These are phyloP conservation scores for Erodium chrysanthum DNA, from an alignment of 441 rosid genomes.

Conservation along the genomic window DNA sequence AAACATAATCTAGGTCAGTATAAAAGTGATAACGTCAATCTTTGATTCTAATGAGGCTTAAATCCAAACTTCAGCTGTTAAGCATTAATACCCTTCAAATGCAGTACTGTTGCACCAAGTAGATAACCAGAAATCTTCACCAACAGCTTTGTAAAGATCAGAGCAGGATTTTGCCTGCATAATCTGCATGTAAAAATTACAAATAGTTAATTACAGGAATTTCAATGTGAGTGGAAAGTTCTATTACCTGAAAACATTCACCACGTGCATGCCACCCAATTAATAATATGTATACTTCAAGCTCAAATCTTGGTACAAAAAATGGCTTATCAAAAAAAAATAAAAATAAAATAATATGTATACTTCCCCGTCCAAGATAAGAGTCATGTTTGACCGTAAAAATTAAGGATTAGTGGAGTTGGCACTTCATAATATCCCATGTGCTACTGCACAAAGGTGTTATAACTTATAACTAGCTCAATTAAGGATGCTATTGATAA, in stretches of 20 bases:
- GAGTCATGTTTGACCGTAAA: background rate
- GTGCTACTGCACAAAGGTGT: background rate
- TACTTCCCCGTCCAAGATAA: background rate
- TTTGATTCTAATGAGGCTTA: background rate
- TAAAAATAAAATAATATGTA: too few species aligned
- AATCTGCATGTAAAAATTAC: conserved; percentile 41
- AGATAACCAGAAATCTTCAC: conserved; percentile 96
- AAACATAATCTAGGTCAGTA: conserved; percentile 17
- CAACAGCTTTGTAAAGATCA: conserved; percentile 72
- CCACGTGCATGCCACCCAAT: background rate
- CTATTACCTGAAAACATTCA: background rate
- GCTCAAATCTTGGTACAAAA: too few species aligned
- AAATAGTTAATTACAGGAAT: conserved; percentile 14
- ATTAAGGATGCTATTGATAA: background rate
- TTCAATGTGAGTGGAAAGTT: background rate
- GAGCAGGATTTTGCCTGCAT: conserved; percentile 57
- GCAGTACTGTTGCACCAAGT: conserved; percentile 89
- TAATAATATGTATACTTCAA: too few species aligned
- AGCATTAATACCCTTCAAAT: conserved; percentile 53
- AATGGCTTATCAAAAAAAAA: too few species aligned
- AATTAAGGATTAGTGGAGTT: background rate
- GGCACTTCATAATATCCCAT: background rate
- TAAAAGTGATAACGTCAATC: background rate
- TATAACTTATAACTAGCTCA: background rate
- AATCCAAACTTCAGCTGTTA: conserved; percentile 13